These are phyloP conservation scores for Cladosporium sp. DNA, from an alignment of 2,329 filamentous ascomycete genomes.

Conservation along the genomic window DNA sequence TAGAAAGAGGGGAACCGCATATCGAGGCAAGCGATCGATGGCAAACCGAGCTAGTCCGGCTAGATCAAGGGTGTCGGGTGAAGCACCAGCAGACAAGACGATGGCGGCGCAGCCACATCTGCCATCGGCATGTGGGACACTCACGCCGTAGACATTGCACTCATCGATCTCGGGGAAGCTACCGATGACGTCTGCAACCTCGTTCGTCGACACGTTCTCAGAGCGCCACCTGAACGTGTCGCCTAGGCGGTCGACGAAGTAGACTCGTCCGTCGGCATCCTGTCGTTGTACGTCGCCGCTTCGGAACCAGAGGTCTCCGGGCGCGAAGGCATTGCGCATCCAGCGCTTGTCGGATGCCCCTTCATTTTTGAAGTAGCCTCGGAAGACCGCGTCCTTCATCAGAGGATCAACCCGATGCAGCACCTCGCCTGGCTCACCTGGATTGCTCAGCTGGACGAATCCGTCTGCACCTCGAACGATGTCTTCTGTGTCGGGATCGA, in stretches of 20 bases:
- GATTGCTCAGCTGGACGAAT: slow-evolving; percentile 62
- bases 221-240: slow-evolving; percentile 80
- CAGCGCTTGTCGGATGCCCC: slow-evolving; percentile 72
- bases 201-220: slow-evolving; percentile 47
- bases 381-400: slow-evolving; percentile 65
- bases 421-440: slow-evolving; percentile 72
- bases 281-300: slow-evolving; percentile 75
- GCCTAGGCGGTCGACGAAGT: slow-evolving; percentile 77
- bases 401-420: slow-evolving; percentile 66
- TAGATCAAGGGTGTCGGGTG: slow-evolving; percentile 50
- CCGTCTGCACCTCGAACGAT: slow-evolving; percentile 65
- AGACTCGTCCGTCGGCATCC: slow-evolving; percentile 70
- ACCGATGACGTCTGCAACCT: slow-evolving; percentile 73
- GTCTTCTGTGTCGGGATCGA: slow-evolving; percentile 69
- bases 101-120: slow-evolving; percentile 78
- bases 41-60: slow-evolving; percentile 63
- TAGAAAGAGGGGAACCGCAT: slow-evolving; percentile 75
- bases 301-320: slow-evolving; percentile 80
- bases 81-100: slow-evolving; percentile 54
- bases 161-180: slow-evolving; percentile 66
- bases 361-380: slow-evolving; percentile 77
- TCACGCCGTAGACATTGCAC: slow-evolving; percentile 82
- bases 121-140: slow-evolving; percentile 77
- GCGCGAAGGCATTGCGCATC: slow-evolving; percentile 67
- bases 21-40: slow-evolving; percentile 62